Base-by-base conservation (phyloP, 805 yeast genomes). In the Metschnikowia noctiluminum region DNA sequence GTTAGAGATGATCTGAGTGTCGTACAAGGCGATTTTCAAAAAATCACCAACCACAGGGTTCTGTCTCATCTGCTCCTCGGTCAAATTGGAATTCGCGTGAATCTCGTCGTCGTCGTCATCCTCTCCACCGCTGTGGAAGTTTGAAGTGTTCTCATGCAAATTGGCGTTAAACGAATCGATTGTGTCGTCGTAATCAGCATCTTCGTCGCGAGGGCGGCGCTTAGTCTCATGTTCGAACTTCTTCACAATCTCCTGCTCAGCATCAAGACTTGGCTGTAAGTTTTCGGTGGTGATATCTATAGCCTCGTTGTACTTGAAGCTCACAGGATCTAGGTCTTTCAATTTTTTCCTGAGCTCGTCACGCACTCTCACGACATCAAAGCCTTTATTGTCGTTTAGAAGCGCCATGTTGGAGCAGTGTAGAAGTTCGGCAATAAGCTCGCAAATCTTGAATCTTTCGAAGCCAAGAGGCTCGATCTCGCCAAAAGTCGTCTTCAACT, bases 331-430 rank as follows among this genome's bases (percentile, higher is more conserved):
- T 48, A 61, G 64, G 40, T 64, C 69, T 56, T 70, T 71, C 76
- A 73, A 66, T 46, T 69, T 70, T 30, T 54, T 47, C 45, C 77
- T 56, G 43, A 73, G 59, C 21, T 60, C 67, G 53, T 73, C 76
- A 28, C 78, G 54, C 42, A 65, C 66, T 39, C 58, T 54, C 16
- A 73, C 78, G 16, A 71, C 68, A 28, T 69, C 75, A 50, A 54
- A 70, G 9, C 77, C 78, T 58, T 71, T 71, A 48, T 70, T 70
- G 53, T 72, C 77, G 53, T 73, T 73, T 32, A 73, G 60, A 42
- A 73, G 60, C 13, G 76, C 75, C 78, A 73, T 73, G 56, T 73
- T 73, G 12, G 76, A 71, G 48, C 78, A 73, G 59, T 73, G 78
- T 42, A 73, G 64, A 35, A 73, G 65, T 54, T 73, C 78, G 2